These are phyloP conservation scores for Zoysia pacifica DNA, from an alignment of 176 grass and related monocot species.

Conservation along the genomic window DNA sequence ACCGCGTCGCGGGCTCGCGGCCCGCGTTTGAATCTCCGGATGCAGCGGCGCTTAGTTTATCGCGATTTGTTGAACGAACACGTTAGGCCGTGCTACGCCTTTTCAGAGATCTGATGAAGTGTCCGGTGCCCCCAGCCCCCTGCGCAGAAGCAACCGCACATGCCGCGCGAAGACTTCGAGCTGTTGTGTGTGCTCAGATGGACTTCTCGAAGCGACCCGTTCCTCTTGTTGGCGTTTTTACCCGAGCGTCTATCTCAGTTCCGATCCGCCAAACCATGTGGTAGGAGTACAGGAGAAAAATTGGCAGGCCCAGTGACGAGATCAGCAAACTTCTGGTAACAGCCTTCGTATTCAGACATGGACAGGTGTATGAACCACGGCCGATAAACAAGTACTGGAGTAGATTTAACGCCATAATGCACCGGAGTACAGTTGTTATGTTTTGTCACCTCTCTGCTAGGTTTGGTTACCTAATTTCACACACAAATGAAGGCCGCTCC, in stretches of 20 bases:
- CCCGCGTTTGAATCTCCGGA: not conserved
- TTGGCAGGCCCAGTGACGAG: not conserved
- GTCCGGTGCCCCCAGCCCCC: not conserved
- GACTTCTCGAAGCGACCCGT: not conserved
- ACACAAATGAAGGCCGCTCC: not conserved
- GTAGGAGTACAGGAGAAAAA: no score
- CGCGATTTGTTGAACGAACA: constrained; percentile 30
- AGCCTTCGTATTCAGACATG: not conserved
- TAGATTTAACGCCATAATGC: not conserved
- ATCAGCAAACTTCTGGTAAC: not conserved
- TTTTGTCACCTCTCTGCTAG: not conserved
- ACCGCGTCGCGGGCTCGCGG: not conserved
- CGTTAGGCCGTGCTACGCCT: constrained; percentile 3
- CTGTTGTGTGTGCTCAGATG: not conserved
- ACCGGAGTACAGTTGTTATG: not conserved
- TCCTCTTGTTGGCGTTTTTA: not conserved
- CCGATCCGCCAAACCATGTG: not conserved
- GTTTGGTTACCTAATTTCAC: constrained; percentile 5
- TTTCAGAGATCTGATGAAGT: constrained; percentile 24
- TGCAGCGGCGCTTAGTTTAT: constrained; percentile 25
- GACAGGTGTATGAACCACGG: constrained; percentile 7
- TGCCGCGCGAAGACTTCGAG: constrained; percentile 36
- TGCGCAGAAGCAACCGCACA: constrained; percentile 33
- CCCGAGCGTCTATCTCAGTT: not conserved
- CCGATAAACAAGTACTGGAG: no score